Evolutionary conservation across 2,329 filamentous ascomycete species (phyloP).

Genomic region (Fusarium tricinctum): DNA sequence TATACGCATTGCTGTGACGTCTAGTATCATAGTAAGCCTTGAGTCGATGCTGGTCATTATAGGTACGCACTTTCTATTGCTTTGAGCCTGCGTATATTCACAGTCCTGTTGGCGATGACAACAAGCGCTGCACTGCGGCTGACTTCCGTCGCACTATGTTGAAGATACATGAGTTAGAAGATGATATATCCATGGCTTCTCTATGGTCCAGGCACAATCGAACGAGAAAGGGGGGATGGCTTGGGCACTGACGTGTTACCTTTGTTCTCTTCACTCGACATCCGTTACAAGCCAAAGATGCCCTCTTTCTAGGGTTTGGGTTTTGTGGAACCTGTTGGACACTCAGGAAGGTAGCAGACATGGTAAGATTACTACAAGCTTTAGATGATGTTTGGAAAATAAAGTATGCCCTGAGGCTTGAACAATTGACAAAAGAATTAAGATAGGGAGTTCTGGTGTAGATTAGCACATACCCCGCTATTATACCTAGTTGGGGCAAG

Average conservation of each 20-base stretch:
- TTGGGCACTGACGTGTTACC: neutral
- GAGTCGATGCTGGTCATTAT: accelerated
- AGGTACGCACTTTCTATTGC: constrained; percentile 11
- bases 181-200: too few species aligned
- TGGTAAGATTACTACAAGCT: neutral
- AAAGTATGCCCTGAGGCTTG: too few species aligned
- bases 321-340: neutral
- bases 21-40: neutral
- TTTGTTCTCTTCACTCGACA: constrained; percentile 20
- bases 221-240: too few species aligned
- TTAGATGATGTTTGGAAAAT: too few species aligned
- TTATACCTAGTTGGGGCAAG: too few species aligned
- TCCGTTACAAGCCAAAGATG: constrained; percentile 18
- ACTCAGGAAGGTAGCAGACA: neutral
- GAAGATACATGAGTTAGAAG: neutral
- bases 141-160: constrained; percentile 11
- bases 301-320: constrained; percentile 16
- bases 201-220: too few species aligned
- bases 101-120: constrained; percentile 11
- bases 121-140: constrained; percentile 17
- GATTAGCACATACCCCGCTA: too few species aligned
- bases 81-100: constrained; percentile 17
- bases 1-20: constrained; percentile 19
- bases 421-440: too few species aligned
- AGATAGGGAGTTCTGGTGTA: too few species aligned